Evolutionary conservation across 1,139 yeast genomes (phyloP).

Genomic region (Sugiyamaella sp.): DNA sequence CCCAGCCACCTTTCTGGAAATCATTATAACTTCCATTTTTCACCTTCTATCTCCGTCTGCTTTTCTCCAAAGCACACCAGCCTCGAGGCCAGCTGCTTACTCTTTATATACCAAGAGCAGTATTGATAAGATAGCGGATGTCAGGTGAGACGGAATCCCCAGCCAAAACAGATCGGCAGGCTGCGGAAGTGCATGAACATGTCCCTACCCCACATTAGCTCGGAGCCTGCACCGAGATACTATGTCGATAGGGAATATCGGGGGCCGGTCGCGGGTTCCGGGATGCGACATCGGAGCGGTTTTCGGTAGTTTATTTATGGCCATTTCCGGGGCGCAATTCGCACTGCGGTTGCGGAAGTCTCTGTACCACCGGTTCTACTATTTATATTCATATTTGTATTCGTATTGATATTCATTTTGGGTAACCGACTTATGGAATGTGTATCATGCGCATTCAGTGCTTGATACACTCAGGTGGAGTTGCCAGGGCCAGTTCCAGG

Average conservation of each 20-base stretch:
- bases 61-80: background rate
- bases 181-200: background rate
- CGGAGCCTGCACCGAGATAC: background rate
- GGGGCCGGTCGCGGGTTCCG: slow-evolving; percentile 1
- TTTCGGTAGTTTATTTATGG: no score
- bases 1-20: background rate
- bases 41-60: background rate
- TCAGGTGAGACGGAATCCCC: background rate
- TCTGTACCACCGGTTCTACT: no score
- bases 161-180: background rate
- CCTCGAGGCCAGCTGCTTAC: background rate
- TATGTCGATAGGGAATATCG: background rate
- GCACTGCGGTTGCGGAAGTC: no score
- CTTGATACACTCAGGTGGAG: no score
- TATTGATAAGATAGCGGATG: no score
- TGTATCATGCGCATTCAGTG: no score
- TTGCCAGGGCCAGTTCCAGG: background rate
- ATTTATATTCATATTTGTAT: no score
- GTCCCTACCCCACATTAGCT: background rate
- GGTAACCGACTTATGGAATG: no score
- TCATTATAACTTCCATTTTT: no score
- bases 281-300: background rate
- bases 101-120: no score
- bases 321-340: no score
- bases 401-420: no score